Percentiles rank a stretch among this genome's conserved stretches.
These are phyloP conservation scores for Biscogniauxia sp. DNA, from an alignment of 2,329 filamentous ascomycete genomes.

Conservation along the genomic window DNA sequence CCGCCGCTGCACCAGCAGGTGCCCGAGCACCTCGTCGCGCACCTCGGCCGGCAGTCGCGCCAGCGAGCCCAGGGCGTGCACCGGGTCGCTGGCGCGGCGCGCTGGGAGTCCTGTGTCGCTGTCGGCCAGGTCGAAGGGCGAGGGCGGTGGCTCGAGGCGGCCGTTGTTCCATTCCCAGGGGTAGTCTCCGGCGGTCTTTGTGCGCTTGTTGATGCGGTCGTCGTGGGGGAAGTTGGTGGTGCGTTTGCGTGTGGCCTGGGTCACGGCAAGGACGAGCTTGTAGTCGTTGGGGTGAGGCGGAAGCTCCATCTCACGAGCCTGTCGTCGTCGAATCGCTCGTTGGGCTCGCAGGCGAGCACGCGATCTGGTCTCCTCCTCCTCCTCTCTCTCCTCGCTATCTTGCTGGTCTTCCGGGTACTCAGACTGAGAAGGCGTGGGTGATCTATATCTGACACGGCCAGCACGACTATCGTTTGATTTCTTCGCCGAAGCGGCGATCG, in stretches of 20 bases:
- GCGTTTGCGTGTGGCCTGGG: slow-evolving; percentile 9
- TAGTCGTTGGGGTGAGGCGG: slow-evolving; percentile 9
- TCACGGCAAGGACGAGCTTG: not conserved
- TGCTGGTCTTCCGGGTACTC: too few relatives aligned
- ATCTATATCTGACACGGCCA: too few relatives aligned
- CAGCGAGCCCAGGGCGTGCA: slow-evolving; percentile 13
- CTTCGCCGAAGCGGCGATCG: not conserved
- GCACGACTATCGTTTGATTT: too few relatives aligned
- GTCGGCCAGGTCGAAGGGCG: not conserved
- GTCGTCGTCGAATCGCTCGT: not conserved
- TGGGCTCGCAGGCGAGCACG: not conserved
- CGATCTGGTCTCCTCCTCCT: too few relatives aligned
- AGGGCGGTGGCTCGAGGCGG: slow-evolving; percentile 14
- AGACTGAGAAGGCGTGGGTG: too few relatives aligned
- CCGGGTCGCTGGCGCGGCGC: not conserved
- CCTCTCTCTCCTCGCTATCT: not conserved
- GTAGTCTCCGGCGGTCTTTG: not conserved
- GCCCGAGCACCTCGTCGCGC: slow-evolving; percentile 33
- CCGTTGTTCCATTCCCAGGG: slow-evolving; percentile 9
- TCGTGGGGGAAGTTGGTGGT: slow-evolving; percentile 14
- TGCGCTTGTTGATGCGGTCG: slow-evolving; percentile 12
- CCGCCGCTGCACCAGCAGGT: slow-evolving; percentile 27
- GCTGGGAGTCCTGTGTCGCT: not conserved
- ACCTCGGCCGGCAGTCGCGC: slow-evolving; percentile 29
- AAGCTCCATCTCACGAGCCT: slow-evolving; percentile 9